Evolutionary conservation across 1,284 basidiomycete species (phyloP).

Genomic region (Exobasidium cylindrosporum): DNA sequence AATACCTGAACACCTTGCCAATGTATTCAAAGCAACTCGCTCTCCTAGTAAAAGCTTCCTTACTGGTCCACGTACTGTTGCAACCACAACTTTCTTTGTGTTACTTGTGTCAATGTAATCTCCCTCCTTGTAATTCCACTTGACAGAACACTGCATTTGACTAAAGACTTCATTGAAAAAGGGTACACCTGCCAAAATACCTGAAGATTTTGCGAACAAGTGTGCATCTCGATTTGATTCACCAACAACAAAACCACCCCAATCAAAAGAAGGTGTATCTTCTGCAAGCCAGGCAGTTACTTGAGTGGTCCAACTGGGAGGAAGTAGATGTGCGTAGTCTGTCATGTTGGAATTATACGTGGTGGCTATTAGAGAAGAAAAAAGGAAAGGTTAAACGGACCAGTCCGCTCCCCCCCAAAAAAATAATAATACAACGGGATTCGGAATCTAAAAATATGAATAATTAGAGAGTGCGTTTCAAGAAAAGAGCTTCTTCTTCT

Average conservation of each 20-base stretch:
- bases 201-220: constrained; percentile 76
- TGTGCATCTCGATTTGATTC: constrained; percentile 81
- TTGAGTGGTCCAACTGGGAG: constrained; percentile 62
- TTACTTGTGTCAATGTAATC: constrained; percentile 58
- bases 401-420: no score
- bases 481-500: no score
- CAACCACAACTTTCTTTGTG: constrained; percentile 65
- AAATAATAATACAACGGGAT: not conserved
- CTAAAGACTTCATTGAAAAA: constrained; percentile 93
- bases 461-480: no score
- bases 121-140: constrained; percentile 88
- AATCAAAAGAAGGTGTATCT: constrained; percentile 95
- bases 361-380: no score
- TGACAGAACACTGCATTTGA: constrained; percentile 86
- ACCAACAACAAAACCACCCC: constrained; percentile 94
- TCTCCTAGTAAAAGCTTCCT: constrained; percentile 88
- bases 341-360: no score
- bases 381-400: no score
- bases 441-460: no score
- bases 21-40: constrained; percentile 85
- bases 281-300: constrained; percentile 82
- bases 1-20: constrained; percentile 93
- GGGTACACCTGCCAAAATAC: constrained; percentile 88
- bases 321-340: constrained; percentile 31
- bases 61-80: constrained; percentile 84